phyloP scores from a whole-genome alignment of 2,329 filamentous ascomycete genomes.

The Cordyceps cateniannulata region DNA sequence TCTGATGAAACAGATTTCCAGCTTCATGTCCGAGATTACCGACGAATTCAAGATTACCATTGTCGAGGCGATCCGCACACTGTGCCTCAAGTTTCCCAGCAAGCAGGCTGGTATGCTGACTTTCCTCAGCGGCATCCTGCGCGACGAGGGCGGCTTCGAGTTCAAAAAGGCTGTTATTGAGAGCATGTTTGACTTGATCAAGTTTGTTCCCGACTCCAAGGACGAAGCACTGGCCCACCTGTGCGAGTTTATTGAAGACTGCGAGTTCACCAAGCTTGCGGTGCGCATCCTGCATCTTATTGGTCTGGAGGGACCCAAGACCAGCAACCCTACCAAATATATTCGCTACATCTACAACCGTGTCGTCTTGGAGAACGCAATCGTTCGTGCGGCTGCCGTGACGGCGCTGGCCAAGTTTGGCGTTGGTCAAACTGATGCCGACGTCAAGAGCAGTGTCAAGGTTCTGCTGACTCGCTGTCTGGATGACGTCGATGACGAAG shows the following conservation, averaged over 20 bases:
- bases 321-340: slow-evolving; percentile 93
- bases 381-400: slow-evolving; percentile 89
- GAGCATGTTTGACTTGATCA: slow-evolving; percentile 98
- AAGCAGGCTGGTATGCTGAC: slow-evolving; percentile 98
- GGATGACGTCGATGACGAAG: slow-evolving; percentile 96
- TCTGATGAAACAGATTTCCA: slow-evolving; percentile 96
- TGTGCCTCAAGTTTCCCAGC: slow-evolving; percentile 95
- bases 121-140: slow-evolving; percentile 93
- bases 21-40: slow-evolving; percentile 98
- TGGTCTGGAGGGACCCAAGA: slow-evolving; percentile 90
- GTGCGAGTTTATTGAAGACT: slow-evolving; percentile 99
- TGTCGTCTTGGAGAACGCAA: slow-evolving; percentile 93
- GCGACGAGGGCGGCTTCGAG: slow-evolving; percentile 95
- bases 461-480: slow-evolving; percentile 89
- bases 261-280: slow-evolving; percentile 96
- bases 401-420: slow-evolving; percentile 96
- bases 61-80: slow-evolving; percentile 91
- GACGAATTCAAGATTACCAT: slow-evolving; percentile 99
- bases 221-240: slow-evolving; percentile 83
- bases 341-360: slow-evolving; percentile 99
- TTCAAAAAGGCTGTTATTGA: slow-evolving; percentile 98
- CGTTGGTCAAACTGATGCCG: slow-evolving; percentile 89
- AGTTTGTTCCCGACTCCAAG: slow-evolving; percentile 88
- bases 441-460: slow-evolving; percentile 92
- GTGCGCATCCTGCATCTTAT: slow-evolving; percentile 92